A percentile compares a stretch with the other conserved stretches of the same genome.
Conservation (phyloP, 108 stramenopile species). For the Cyclotella atomus region DNA sequence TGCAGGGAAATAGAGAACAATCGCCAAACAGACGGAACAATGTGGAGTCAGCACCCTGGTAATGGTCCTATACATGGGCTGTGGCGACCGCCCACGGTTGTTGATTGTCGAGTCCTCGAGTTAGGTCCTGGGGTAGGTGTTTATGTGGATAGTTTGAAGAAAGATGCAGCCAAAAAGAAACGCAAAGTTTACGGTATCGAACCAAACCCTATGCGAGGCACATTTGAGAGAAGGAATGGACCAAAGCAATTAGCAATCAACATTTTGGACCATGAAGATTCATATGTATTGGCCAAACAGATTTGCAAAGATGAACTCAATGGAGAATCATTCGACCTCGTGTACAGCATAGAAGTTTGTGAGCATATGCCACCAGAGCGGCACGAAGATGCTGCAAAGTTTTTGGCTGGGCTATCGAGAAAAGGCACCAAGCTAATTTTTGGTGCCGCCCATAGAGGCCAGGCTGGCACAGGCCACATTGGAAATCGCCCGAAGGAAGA, state of each 20-base stretch:
- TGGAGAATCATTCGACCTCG: neutral
- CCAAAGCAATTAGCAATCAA: neutral
- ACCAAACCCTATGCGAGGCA: neutral
- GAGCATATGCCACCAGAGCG: neutral
- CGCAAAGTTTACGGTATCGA: neutral
- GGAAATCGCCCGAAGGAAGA: neutral
- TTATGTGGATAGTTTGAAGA: neutral
- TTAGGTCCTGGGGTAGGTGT: neutral
- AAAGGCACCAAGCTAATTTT: neutral
- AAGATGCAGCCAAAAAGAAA: neutral
- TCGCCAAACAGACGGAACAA: neutral
- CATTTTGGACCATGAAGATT: neutral
- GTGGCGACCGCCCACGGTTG: neutral
- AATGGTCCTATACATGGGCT: neutral
- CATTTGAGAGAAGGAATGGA: neutral
- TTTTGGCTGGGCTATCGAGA: neutral
- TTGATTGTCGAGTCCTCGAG: neutral
- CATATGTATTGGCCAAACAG: neutral
- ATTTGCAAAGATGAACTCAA: neutral
- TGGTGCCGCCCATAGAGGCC: neutral
- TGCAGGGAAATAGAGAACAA: neutral
- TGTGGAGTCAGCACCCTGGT: neutral
- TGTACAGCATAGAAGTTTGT: neutral
- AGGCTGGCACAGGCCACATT: neutral
- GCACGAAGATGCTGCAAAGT: neutral